Percentiles rank a stretch among this genome's conserved stretches.
phyloP scores from a whole-genome alignment of 2,329 filamentous ascomycete genomes.

The Aureobasidium namibiae region DNA sequence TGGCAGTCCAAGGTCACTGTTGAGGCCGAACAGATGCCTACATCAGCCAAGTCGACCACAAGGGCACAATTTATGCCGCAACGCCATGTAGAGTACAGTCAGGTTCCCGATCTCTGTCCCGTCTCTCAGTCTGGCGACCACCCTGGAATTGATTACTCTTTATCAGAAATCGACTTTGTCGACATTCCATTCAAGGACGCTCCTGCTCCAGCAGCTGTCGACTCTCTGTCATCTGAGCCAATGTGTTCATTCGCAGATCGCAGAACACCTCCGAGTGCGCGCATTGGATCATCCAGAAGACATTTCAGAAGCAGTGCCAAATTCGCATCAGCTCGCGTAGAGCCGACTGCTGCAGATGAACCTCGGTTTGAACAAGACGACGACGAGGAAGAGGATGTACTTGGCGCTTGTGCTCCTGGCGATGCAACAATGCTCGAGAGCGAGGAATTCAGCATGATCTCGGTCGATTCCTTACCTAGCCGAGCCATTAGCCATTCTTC shows the following conservation, averaged over 20 bases:
- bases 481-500: slow-evolving; percentile 15
- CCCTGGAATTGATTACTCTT: not conserved
- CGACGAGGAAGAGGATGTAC: slow-evolving; percentile 8
- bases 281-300: not conserved
- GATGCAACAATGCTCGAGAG: slow-evolving; percentile 40
- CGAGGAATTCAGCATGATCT: slow-evolving; percentile 45
- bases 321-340: not conserved
- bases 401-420: slow-evolving; percentile 21
- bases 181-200: not conserved
- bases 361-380: slow-evolving; percentile 4
- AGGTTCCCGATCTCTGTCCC: not conserved
- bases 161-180: not conserved
- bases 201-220: not conserved
- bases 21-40: slow-evolving; percentile 34
- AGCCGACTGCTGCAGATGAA: not conserved
- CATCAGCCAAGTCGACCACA: not conserved
- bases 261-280: not conserved
- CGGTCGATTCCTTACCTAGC: slow-evolving; percentile 37
- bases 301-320: not conserved
- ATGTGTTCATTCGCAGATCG: not conserved
- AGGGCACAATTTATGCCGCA: not conserved
- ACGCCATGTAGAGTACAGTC: not conserved
- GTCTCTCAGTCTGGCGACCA: slow-evolving; percentile 4
- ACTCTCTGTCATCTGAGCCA: not conserved
- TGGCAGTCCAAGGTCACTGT: slow-evolving; percentile 45